Conservation (phyloP, 2,329 filamentous ascomycete species). For the Xylariomycetidae sp. region DNA sequence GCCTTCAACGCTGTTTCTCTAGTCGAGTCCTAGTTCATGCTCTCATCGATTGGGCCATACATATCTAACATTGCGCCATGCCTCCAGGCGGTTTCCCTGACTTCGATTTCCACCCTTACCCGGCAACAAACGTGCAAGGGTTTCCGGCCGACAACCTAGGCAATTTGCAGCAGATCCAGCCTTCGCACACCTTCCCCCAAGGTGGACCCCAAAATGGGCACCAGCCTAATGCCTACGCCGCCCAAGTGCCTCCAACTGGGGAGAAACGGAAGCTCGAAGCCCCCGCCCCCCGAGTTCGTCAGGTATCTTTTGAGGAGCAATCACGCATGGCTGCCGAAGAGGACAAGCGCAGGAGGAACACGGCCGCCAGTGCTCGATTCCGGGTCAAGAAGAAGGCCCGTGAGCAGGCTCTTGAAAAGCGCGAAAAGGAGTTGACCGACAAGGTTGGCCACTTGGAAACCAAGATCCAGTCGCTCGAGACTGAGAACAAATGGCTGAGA, state of each 20-base stretch:
- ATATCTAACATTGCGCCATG: conserved; percentile 43
- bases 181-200: conserved; percentile 39
- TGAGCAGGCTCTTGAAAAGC: conserved; percentile 76
- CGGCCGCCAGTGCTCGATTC: conserved; percentile 81
- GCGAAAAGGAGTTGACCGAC: conserved; percentile 76
- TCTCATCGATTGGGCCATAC: no score
- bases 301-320: conserved; percentile 60
- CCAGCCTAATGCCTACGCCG: conserved; percentile 30
- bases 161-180: conserved; percentile 45
- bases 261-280: conserved; percentile 44
- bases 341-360: conserved; percentile 85
- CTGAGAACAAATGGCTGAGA: conserved; percentile 34
- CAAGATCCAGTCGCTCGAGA: conserved; percentile 61
- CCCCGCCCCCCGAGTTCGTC: conserved; percentile 32
- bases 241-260: conserved; percentile 20
- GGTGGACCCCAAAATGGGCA: conserved; percentile 28
- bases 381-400: conserved; percentile 95
- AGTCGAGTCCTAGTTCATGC: no score
- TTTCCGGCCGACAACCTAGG: conserved; percentile 38
- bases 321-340: conserved; percentile 74
- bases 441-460: conserved; percentile 69
- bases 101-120: conserved; percentile 48
- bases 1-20: no score
- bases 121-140: conserved; percentile 41
- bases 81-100: conserved; percentile 53